These are phyloP conservation scores for Cyclocybe aegerita DNA, from an alignment of 768 basidiomycete genomes.

Conservation along the genomic window DNA sequence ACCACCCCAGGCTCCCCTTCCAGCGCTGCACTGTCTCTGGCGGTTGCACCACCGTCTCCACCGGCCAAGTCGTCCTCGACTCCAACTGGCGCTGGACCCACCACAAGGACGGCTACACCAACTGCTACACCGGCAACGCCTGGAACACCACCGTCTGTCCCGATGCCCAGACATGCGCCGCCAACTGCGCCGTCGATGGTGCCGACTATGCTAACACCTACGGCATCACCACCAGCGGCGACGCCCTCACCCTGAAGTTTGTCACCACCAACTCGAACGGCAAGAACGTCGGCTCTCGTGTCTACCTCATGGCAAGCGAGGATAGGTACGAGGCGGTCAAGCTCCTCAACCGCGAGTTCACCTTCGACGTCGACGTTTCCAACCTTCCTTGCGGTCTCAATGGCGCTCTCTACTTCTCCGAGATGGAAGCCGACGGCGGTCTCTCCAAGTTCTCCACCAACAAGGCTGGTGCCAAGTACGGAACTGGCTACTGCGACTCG, in stretches of 20 bases:
- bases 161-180: conserved; percentile 39
- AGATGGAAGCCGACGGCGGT: conserved; percentile 54
- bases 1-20: conserved; percentile 39
- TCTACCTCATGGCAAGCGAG: conserved; percentile 44
- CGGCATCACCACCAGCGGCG: conserved; percentile 42
- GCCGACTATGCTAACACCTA: conserved; percentile 25
- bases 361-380: conserved; percentile 31
- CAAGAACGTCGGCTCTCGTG: conserved; percentile 32
- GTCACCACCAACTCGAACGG: conserved; percentile 28
- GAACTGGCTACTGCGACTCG: conserved; percentile 4
- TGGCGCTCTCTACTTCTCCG: conserved; percentile 24
- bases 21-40: conserved; percentile 37
- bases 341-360: conserved; percentile 51
- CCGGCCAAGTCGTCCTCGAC: conserved; percentile 25
- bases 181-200: conserved; percentile 3
- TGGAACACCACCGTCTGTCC: conserved; percentile 49
- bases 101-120: conserved; percentile 25
- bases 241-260: conserved; percentile 41
- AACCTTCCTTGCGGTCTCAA: conserved; percentile 1
- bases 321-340: conserved; percentile 36
- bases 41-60: conserved; percentile 26
- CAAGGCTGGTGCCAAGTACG: conserved; percentile 22
- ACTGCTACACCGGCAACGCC: conserved; percentile 49
- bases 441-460: conserved; percentile 40
- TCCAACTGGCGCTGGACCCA: conserved; percentile 39